These are phyloP conservation scores for Oryza punctata DNA, from an alignment of 176 grass and related monocot species.

Conservation along the genomic window DNA sequence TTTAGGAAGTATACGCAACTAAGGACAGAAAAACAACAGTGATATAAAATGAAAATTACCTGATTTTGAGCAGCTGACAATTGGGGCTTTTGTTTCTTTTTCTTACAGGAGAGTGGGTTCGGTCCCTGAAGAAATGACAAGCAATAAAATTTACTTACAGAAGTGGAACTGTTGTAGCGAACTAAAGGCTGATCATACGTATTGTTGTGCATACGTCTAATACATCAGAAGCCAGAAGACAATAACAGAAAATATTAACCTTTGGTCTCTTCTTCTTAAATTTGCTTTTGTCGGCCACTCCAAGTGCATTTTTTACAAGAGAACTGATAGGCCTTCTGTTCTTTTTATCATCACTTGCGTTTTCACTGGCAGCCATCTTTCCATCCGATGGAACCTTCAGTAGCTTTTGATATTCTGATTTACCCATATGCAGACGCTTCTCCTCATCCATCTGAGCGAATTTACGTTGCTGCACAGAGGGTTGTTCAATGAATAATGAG, in stretches of 20 bases:
- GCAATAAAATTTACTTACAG: constrained; percentile 16
- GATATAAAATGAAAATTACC: constrained; percentile 32
- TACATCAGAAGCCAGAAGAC: not conserved
- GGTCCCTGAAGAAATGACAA: constrained; percentile 67
- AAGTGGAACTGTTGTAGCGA: not conserved
- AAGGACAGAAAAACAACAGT: not conserved
- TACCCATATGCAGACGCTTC: constrained; percentile 67
- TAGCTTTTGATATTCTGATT: constrained; percentile 59
- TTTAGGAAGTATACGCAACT: not conserved
- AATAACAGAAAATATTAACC: constrained; percentile 41
- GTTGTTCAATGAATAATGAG: constrained; percentile 72
- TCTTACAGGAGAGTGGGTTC: constrained; percentile 97
- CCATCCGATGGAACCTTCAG: constrained; percentile 49
- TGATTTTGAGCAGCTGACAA: constrained; percentile 42
- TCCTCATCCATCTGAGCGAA: constrained; percentile 64
- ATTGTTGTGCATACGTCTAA: not conserved
- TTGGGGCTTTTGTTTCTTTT: constrained; percentile 68
- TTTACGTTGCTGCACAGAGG: constrained; percentile 63
- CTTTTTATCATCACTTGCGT: constrained; percentile 35
- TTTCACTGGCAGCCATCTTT: constrained; percentile 22
- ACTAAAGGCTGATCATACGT: not conserved
- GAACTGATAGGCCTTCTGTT: constrained; percentile 30
- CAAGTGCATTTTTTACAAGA: constrained; percentile 46
- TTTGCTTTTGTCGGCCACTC: constrained; percentile 55
- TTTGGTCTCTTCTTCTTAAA: constrained; percentile 86